Evolutionary conservation across 73 alveolate species (phyloP).

Genomic region (Paramecium pentaurelia): DNA sequence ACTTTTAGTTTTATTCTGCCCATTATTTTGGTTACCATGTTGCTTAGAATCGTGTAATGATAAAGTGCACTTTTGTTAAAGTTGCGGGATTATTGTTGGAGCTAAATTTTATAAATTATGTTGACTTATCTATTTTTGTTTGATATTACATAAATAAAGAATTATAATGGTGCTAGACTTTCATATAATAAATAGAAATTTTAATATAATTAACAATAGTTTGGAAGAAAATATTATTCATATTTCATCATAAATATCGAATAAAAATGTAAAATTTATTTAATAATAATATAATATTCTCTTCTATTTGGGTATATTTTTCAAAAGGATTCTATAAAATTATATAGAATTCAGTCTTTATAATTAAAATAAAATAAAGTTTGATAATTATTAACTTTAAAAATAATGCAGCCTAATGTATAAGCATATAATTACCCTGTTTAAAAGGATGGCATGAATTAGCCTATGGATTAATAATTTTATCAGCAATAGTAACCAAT

Average conservation of each 20-base stretch:
- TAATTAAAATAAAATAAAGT: neutral
- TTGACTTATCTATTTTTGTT: neutral
- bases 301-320: neutral
- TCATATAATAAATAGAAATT: neutral
- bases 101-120: neutral
- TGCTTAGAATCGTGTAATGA: neutral
- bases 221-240: neutral
- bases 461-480: neutral
- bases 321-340: neutral
- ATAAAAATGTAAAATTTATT: neutral
- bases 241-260: neutral
- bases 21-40: slow-evolving; percentile 17
- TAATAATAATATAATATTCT: no score
- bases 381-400: neutral
- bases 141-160: no score
- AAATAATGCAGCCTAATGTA: neutral
- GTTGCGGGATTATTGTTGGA: neutral
- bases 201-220: no score
- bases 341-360: neutral
- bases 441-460: neutral
- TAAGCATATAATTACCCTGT: neutral
- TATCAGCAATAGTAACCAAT: neutral
- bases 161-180: neutral
- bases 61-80: neutral
- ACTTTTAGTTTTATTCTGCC: neutral